phyloP scores from a whole-genome alignment of 768 basidiomycete genomes.

The Boletus patriciae region DNA sequence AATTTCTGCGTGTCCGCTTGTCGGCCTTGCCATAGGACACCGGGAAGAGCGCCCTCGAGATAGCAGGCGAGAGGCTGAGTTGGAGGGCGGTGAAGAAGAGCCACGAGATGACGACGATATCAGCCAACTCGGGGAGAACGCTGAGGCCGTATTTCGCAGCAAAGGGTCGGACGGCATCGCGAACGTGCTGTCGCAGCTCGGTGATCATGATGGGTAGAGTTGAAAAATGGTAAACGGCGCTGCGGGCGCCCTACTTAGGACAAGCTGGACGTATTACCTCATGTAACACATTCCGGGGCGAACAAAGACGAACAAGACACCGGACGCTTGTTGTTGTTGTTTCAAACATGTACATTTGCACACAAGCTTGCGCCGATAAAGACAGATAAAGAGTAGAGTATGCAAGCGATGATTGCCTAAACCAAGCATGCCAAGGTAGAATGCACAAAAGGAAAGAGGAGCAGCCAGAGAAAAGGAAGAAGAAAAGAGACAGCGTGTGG shows the following conservation, averaged over 20 bases:
- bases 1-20: constrained; percentile 54
- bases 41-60: constrained; percentile 49
- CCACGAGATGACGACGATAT: constrained; percentile 54
- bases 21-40: constrained; percentile 49
- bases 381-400: constrained; percentile 35
- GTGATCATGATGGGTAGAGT: constrained; percentile 24
- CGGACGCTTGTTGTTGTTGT: background rate
- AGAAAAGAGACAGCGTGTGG: background rate
- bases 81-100: constrained; percentile 60
- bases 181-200: constrained; percentile 30
- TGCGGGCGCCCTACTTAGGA: too few species aligned
- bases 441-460: background rate
- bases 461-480: background rate
- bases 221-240: too few species aligned
- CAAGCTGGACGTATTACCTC: constrained; percentile 13
- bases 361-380: constrained; percentile 33
- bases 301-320: constrained; percentile 11
- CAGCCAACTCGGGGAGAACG: constrained; percentile 55
- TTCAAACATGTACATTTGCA: constrained; percentile 34
- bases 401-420: constrained; percentile 19
- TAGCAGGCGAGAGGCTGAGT: constrained; percentile 53
- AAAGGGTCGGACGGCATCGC: constrained; percentile 30
- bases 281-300: background rate
- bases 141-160: constrained; percentile 46
- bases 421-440: constrained; percentile 18